A percentile compares a stretch with the other conserved stretches of the same genome.
phyloP scores from a whole-genome alignment of 2,329 filamentous ascomycete species.

The Hypomyces perniciosus region DNA sequence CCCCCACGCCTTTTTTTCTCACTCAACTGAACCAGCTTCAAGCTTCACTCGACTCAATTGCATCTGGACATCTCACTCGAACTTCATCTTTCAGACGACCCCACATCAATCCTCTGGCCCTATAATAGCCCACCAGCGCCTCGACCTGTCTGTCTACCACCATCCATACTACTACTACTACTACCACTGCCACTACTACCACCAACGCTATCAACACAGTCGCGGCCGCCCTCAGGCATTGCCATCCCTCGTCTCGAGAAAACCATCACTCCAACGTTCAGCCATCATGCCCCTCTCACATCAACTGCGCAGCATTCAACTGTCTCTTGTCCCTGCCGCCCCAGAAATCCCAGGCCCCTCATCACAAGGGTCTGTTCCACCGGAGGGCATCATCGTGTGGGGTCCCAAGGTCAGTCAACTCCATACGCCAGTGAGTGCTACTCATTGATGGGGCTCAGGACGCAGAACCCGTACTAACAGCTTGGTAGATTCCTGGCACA shows the following conservation, averaged over 20 bases:
- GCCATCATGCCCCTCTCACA: constrained; percentile 8
- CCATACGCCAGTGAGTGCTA: neutral
- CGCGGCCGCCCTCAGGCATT: neutral
- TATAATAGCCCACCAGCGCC: neutral
- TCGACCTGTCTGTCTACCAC: neutral
- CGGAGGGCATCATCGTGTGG: constrained; percentile 7
- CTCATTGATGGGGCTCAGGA: too few relatives aligned
- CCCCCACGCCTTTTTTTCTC: constrained; percentile 20
- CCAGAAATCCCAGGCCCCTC: neutral
- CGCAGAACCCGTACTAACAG: neutral
- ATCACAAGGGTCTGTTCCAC: neutral
- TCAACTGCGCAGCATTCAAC: constrained; percentile 1
- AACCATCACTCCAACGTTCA: neutral
- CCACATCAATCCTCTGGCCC: constrained; percentile 6
- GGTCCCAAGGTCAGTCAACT: constrained; percentile 13
- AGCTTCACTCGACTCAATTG: constrained; percentile 10
- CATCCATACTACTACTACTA: neutral
- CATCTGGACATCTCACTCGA: constrained; percentile 2
- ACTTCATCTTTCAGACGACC: constrained; percentile 1
- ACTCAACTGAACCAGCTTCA: constrained; percentile 8
- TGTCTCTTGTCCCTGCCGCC: constrained; percentile 3
- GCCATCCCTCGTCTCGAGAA: neutral
- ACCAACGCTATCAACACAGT: neutral
- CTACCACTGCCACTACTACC: neutral
- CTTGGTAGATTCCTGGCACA: constrained; percentile 40